Percentiles rank a stretch among this genome's conserved stretches.
These are phyloP conservation scores for Fraxinus pennsylvanica DNA, from an alignment of 257 asterid genomes.

Conservation along the genomic window DNA sequence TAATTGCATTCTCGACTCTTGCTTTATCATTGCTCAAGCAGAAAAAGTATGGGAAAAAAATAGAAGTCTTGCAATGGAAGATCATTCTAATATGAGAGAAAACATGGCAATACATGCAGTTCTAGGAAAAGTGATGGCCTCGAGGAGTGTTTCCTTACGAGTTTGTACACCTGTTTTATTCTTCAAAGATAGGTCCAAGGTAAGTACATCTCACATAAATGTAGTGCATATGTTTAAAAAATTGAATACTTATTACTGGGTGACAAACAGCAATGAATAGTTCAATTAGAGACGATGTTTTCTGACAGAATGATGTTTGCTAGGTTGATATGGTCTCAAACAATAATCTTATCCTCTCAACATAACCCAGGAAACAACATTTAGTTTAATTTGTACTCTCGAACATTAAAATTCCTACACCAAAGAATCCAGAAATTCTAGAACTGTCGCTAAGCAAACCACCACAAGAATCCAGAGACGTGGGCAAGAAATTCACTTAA, in stretches of 20 bases:
- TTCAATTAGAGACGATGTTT: background rate
- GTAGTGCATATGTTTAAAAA: background rate
- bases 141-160: background rate
- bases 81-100: background rate
- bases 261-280: background rate
- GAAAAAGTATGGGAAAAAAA: background rate
- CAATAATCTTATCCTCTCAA: no score
- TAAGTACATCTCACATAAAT: background rate
- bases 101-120: background rate
- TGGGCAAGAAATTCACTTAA: background rate
- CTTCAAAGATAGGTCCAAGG: background rate
- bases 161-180: background rate
- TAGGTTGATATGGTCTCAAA: background rate
- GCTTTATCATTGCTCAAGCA: background rate
- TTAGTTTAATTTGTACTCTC: background rate
- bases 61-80: background rate
- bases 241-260: background rate
- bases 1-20: background rate
- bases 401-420: background rate
- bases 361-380: background rate
- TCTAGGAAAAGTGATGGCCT: background rate
- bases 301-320: background rate
- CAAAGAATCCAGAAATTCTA: background rate
- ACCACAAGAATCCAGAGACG: background rate
- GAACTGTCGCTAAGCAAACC: background rate